Percentiles rank a stretch among this genome's conserved stretches.
Evolutionary conservation across 768 basidiomycete genomes (phyloP).

Genomic region (Psilocybe tampanensis): DNA sequence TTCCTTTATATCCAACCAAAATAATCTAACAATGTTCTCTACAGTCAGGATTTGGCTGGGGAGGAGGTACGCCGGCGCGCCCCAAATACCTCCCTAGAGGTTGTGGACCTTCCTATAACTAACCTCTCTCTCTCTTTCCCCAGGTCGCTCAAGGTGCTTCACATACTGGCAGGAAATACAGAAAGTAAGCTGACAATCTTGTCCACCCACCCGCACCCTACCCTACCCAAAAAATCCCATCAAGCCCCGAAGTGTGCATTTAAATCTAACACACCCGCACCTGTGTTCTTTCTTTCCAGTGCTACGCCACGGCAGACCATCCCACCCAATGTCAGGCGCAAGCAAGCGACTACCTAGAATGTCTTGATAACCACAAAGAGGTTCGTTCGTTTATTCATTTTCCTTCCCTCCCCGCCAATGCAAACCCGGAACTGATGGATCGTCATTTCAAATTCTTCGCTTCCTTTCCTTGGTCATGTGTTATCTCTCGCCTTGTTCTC

Average conservation of each 20-base stretch:
- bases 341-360: constrained; percentile 89
- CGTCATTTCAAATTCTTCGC: not conserved
- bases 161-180: constrained; percentile 91
- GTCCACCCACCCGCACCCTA: not conserved
- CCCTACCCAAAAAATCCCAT: not conserved
- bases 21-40: not conserved
- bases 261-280: no score
- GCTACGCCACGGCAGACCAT: constrained; percentile 79
- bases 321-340: constrained; percentile 73
- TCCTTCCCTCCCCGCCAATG: no score
- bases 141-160: constrained; percentile 87
- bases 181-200: constrained; percentile 44
- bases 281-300: constrained; percentile 45
- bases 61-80: constrained; percentile 44
- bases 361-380: constrained; percentile 88
- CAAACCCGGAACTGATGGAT: not conserved
- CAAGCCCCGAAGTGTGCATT: no score
- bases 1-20: not conserved
- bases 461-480: not conserved
- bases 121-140: not conserved
- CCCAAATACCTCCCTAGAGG: not conserved
- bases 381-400: constrained; percentile 42
- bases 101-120: not conserved
- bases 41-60: constrained; percentile 50
- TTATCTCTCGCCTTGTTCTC: no score